phyloP scores from a whole-genome alignment of 1,139 yeast species.

The Citeromyces hawaiiensis region DNA sequence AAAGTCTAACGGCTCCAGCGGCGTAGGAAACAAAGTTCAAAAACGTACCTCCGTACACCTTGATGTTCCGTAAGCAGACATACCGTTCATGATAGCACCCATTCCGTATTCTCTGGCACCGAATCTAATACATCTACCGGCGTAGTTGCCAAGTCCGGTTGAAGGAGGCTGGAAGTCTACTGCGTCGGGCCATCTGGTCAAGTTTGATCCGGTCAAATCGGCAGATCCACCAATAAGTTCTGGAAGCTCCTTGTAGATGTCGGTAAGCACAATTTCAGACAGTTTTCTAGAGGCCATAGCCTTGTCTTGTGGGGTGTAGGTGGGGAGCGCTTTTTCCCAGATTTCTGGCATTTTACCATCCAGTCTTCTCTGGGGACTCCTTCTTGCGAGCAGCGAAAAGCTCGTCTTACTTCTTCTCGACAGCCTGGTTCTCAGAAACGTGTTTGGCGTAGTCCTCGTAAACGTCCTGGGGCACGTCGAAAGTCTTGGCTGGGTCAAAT shows the following conservation, averaged over 20 bases:
- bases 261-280: constrained; percentile 68
- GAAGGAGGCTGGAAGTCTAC: constrained; percentile 90
- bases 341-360: constrained; percentile 69
- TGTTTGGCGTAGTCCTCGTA: constrained; percentile 53
- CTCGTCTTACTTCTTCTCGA: constrained; percentile 65
- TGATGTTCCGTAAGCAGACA: constrained; percentile 89
- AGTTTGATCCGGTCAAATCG: constrained; percentile 94
- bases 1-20: constrained; percentile 91
- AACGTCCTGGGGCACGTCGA: constrained; percentile 77
- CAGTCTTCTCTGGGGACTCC: constrained; percentile 68
- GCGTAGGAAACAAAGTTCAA: constrained; percentile 96
- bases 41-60: constrained; percentile 96
- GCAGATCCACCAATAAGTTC: constrained; percentile 98
- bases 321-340: constrained; percentile 76
- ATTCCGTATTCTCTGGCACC: constrained; percentile 99
- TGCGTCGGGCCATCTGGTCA: constrained; percentile 80
- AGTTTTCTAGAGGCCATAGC: constrained; percentile 93
- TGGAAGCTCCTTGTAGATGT: constrained; percentile 57
- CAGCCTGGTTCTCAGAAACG: constrained; percentile 45
- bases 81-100: constrained; percentile 99
- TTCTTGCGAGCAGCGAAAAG: constrained; percentile 46
- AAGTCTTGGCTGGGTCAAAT: constrained; percentile 75
- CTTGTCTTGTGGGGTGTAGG: constrained; percentile 63
- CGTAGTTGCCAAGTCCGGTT: constrained; percentile 70
- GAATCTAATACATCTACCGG: constrained; percentile 92